Base-by-base conservation (phyloP, 805 yeast genomes). In the Wickerhamiella vanderwaltii region DNA sequence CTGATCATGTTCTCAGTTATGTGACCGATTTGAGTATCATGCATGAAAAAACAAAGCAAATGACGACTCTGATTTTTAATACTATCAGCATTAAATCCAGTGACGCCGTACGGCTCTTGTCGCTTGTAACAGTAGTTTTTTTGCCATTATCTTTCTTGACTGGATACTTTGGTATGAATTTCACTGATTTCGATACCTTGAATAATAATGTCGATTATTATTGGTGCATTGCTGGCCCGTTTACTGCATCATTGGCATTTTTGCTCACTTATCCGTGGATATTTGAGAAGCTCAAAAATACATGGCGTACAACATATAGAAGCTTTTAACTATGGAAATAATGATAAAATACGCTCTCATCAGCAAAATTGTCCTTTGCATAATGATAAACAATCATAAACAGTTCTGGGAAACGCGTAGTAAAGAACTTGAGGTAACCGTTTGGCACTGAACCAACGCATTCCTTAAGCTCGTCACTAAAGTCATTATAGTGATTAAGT, bases 401-500 rank as follows among this genome's bases (percentile, higher is more conserved):
- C 51, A 91, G 59, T 41, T 69, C 67, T 1, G 99, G 98, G 56
- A 88, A 91, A 54, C 75, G 71, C 22, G 58, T 54, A 34, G 75
- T 73, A 60, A 85, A 91, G 57, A 82, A 91, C 33, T 65, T 60
- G 59, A 84, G 81, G 56, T 83, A 91, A 0, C 94, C 95, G 38
- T 75, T 74, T 0, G 96, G 95, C 20, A 85, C 61, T 0, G 88
- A 79, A 15, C 84, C 79, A 73, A 91, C 79, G 38, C 72, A 67
- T 12, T 55, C 57, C 40, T 73, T 75, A 44, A 91, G 66, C 11
- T 65, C 71, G 7, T 62, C 68, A 55, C 45, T 24, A 39, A 87
- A 63, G 58, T 91, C 98, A 61, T 85, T 85, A 59, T 72, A 88
- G 59, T 91, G 99, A 59, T 91, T 97, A 54, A 84, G 79, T 59